These are phyloP conservation scores for Schwanniomyces pseudopolymorphus DNA, from an alignment of 805 yeast genomes.

Conservation along the genomic window DNA sequence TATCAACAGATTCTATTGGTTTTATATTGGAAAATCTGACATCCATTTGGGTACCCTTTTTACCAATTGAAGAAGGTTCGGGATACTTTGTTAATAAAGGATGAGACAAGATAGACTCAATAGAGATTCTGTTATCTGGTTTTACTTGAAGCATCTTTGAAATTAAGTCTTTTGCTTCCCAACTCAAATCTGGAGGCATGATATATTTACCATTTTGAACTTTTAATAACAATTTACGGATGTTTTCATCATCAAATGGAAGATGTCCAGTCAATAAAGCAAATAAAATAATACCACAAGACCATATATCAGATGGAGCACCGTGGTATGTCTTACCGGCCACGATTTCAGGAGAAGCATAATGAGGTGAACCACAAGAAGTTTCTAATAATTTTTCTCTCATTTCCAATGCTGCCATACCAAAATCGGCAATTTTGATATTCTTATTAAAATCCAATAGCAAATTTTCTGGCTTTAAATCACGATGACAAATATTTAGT, in stretches of 20 bases:
- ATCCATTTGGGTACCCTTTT: constrained; percentile 12
- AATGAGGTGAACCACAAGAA: constrained; percentile 86
- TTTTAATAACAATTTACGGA: constrained; percentile 65
- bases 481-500: constrained; percentile 78
- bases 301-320: constrained; percentile 85
- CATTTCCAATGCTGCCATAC: constrained; percentile 84
- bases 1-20: constrained; percentile 40
- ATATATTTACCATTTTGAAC: constrained; percentile 76
- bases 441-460: constrained; percentile 64
- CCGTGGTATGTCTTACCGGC: constrained; percentile 79
- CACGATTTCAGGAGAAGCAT: constrained; percentile 86
- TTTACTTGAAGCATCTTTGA: constrained; percentile 65
- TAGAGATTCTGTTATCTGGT: constrained; percentile 69
- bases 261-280: constrained; percentile 78
- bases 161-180: constrained; percentile 68
- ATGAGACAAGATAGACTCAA: constrained; percentile 62
- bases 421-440: constrained; percentile 82
- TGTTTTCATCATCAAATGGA: constrained; percentile 82
- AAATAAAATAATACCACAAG: constrained; percentile 80
- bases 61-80: constrained; percentile 29
- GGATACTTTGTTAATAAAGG: constrained; percentile 68
- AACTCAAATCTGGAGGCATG: constrained; percentile 64
- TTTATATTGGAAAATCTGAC: constrained; percentile 22
- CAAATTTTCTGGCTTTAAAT: constrained; percentile 78
- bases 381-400: constrained; percentile 72